phyloP scores from a whole-genome alignment of 306 rosid species.

The Clitoria ternatea region DNA sequence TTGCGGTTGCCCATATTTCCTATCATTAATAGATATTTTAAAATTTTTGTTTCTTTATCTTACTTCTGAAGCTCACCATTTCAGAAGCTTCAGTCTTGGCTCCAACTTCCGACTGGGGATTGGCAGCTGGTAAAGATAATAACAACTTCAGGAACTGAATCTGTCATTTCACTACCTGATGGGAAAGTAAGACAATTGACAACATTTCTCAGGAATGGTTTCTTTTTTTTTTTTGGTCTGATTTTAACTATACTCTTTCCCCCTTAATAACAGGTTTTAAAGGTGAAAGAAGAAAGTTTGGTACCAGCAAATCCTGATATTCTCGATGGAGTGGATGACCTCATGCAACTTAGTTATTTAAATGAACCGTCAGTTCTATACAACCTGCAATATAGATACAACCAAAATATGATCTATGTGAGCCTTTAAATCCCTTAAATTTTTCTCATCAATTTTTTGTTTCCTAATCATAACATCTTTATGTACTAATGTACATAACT shows the following conservation, averaged over 20 bases:
- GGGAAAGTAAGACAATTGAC: slow-evolving; percentile 61
- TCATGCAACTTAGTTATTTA: slow-evolving; percentile 98
- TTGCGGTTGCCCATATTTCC: neutral
- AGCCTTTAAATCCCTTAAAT: slow-evolving; percentile 28
- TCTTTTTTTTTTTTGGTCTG: neutral
- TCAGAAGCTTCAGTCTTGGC: slow-evolving; percentile 92
- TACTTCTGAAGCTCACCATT: slow-evolving; percentile 30
- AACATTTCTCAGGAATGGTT: neutral
- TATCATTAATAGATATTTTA: slow-evolving; percentile 3
- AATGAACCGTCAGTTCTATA: slow-evolving; percentile 92
- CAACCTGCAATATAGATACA: slow-evolving; percentile 86
- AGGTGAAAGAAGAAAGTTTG: slow-evolving; percentile 68
- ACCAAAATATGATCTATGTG: slow-evolving; percentile 86
- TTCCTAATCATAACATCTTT: slow-evolving; percentile 25
- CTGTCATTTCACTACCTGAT: slow-evolving; percentile 67
- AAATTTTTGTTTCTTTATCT: slow-evolving; percentile 20
- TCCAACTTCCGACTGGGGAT: slow-evolving; percentile 80
- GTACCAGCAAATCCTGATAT: slow-evolving; percentile 94
- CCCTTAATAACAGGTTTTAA: slow-evolving; percentile 53
- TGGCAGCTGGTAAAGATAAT: slow-evolving; percentile 79
- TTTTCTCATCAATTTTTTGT: neutral
- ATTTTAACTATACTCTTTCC: slow-evolving; percentile 3
- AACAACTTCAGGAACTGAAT: slow-evolving; percentile 62
- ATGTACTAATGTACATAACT: slow-evolving; percentile 22
- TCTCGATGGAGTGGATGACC: slow-evolving; percentile 98